Base-by-base conservation (phyloP, 371 early-diverging fungal genomes). In the Lichtheimia hyalospora region DNA sequence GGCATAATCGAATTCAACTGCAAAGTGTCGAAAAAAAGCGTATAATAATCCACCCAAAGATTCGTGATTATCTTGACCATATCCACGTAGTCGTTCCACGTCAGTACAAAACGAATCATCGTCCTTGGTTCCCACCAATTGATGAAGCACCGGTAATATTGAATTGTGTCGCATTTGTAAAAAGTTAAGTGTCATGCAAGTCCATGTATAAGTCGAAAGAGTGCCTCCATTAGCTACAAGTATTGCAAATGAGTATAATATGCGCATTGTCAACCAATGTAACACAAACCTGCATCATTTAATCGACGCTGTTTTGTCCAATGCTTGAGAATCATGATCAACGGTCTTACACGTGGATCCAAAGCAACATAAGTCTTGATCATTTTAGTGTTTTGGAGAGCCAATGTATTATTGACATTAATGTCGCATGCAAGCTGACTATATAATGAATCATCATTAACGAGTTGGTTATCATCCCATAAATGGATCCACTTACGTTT, bases 181-280 rank as follows among this genome's bases (percentile, higher is more conserved):
- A 67, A 93, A 96, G 64, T 92, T 89, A 62, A 96, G 71, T 27
- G 89, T 85, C 84, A 96, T 89, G 67, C 90, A 91, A 16, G 91
- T 92, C 96, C 96, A 95, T 18, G 96, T 89, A 72, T 96, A 96
- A 2, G 93, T 92, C 39, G 94, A 93, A 46, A 96, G 69, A 0
- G 97, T 96, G 13, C 97, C 97, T 48, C 96, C 95, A 59, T 87
- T 89, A 12, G 91, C 94, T 83, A 64, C 24, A 20, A 28, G 24
- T 7, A 16, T 34, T n/a, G 14, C 18, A 54, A 13, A 10, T 27
- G 14, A 18, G 18, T 54, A 27, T 39, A 4, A 27, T 25, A 18
- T 39, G 54, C 27, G 41, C 27, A 18, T 14, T 54, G 13, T 20
- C 14, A 7, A 5, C 8, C 40, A 18, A 54, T 39, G 39, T 13